Evolutionary conservation across 805 yeast species (phyloP), one percentile per base, ranked within the genome.

Genomic region (Candida qinlingensis): DNA sequence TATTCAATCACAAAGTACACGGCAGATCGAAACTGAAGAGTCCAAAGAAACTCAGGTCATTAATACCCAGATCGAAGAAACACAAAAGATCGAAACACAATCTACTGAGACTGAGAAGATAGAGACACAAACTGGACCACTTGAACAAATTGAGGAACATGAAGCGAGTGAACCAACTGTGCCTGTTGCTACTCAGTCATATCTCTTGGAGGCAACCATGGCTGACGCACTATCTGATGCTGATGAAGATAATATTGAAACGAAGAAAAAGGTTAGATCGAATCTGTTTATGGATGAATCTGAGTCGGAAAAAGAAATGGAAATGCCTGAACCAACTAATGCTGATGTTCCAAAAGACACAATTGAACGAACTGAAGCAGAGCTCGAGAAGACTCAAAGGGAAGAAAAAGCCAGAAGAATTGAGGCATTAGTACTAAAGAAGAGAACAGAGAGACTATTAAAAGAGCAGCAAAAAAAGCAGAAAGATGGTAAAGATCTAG

Each of bases 391-490:
- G 30, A 45, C 49, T 12, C 48, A 45, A 33, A 34, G 41, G 5
- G 52, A 43, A 7, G 44, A 46, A 8, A 50, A 59, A 25, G 50
- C 34, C 1, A 42, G 36, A 27, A 54, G 53, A 43, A 52, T 59
- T n/a, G 45, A 50, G 13, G 54, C 47, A n/a, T 33, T 54, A 7
- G 63, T 57, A 5, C 55, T 44, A 3, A 54, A 58, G 50, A 61
- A 57, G 51, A 51, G 51, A 41, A 42, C 49, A 5, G 54, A 54
- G 41, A 50, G 65, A 30, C 42, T 61, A 2, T 26, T 55, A 29
- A 53, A 48, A 31, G 54, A 53, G 33, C 61, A 59, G 31, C 48
- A 55, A 30, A 46, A 45, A 26, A 48, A 45, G 37, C 45, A 43
- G n/a, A 44, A 45, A 33, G 49, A 42, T 3, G 30, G 44, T 7